Evolutionary conservation across 2,329 filamentous ascomycete genomes (phyloP).

Genomic region (Xylariaceae sp.): DNA sequence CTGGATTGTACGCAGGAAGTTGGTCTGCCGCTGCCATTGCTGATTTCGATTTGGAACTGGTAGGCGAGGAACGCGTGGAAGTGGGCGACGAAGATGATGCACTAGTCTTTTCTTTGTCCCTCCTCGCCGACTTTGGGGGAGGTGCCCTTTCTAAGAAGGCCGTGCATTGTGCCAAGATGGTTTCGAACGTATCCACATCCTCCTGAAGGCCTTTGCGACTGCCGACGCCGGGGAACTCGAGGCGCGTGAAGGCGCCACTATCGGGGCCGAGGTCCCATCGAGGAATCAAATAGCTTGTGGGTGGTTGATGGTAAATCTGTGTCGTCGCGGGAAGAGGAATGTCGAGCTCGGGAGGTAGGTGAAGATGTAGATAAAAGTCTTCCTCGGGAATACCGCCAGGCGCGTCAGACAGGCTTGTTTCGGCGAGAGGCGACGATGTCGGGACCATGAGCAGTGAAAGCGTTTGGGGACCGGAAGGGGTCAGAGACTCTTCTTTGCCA

Average conservation of each 20-base stretch:
- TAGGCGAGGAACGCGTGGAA: constrained; percentile 21
- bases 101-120: constrained; percentile 19
- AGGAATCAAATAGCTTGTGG: constrained; percentile 87
- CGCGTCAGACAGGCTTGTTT: constrained; percentile 49
- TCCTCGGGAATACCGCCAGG: constrained; percentile 60
- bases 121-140: constrained; percentile 45
- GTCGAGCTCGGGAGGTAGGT: constrained; percentile 90
- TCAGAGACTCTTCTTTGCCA: constrained; percentile 79
- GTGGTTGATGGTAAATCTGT: constrained; percentile 95
- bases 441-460: constrained; percentile 94
- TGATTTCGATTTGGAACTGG: constrained; percentile 33
- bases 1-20: constrained; percentile 71
- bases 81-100: constrained; percentile 16
- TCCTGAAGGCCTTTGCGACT: constrained; percentile 74
- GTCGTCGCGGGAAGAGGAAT: constrained; percentile 91
- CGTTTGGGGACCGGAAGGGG: constrained; percentile 81
- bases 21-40: constrained; percentile 39
- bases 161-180: constrained; percentile 95
- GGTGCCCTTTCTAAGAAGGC: constrained; percentile 85
- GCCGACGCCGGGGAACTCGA: constrained; percentile 79
- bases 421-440: constrained; percentile 69
- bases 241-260: constrained; percentile 84
- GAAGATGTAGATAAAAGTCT: constrained; percentile 95
- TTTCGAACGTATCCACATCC: constrained; percentile 94
- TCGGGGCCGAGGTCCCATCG: constrained; percentile 90